A percentile compares a stretch with the other conserved stretches of the same genome.
Conservation (phyloP, 257 asterid genomes). For the Schizonepeta tenuifolia region DNA sequence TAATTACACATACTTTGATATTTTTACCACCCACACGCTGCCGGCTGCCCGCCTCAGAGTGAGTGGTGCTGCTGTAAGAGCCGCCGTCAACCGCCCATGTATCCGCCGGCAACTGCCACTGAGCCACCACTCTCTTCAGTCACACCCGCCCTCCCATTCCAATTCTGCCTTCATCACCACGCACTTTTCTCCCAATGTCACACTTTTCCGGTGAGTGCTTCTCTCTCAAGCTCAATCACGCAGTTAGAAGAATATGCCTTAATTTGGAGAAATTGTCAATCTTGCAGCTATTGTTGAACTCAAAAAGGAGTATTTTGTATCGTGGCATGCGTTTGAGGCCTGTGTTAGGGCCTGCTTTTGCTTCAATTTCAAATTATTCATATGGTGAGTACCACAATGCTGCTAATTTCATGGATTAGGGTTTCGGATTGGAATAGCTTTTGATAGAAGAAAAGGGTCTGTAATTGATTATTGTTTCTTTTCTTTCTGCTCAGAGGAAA, state of each 20-base stretch:
- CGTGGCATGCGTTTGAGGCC: conserved; percentile 39
- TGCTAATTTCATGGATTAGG: conserved; percentile 2
- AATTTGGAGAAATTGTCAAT: conserved; percentile 1
- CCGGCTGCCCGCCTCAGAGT: conserved; percentile 28
- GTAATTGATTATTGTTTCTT: conserved; percentile 6
- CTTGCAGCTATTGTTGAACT: conserved; percentile 34
- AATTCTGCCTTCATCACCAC: conserved; percentile 33
- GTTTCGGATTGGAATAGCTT: neutral
- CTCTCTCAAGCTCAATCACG: conserved; percentile 1
- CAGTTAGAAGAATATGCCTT: neutral
- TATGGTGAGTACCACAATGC: conserved; percentile 43
- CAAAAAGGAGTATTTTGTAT: conserved; percentile 18
- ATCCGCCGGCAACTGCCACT: conserved; percentile 42
- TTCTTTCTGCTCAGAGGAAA: conserved; percentile 41
- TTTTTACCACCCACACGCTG: conserved; percentile 2
- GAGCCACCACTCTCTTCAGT: conserved; percentile 42
- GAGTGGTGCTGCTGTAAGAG: conserved; percentile 33
- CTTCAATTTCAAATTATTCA: conserved; percentile 47
- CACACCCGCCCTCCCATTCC: conserved; percentile 31
- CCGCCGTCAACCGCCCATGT: conserved; percentile 45
- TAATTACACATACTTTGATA: neutral
- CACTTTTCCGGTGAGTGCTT: conserved; percentile 39
- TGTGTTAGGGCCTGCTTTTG: conserved; percentile 44
- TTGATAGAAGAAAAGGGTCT: neutral
- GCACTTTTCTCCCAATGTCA: conserved; percentile 27